Evolutionary conservation across 1,284 basidiomycete species (phyloP), one percentile per base, ranked within the genome.

Genomic region (Neonothopanus nambi): DNA sequence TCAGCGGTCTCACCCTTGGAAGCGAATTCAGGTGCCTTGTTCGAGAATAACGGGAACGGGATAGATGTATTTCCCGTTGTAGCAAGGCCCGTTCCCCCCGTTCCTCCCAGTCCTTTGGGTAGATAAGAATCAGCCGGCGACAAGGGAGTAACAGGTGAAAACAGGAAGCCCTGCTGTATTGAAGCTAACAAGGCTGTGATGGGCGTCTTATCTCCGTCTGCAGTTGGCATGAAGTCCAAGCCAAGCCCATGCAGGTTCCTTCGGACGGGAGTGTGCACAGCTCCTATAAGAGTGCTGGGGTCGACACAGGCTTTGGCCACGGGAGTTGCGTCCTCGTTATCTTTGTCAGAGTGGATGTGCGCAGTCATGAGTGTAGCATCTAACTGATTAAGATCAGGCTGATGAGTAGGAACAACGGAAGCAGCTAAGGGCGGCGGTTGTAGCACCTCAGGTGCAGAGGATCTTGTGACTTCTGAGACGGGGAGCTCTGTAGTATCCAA

Each of bases 131-230:
- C 72, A 15, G 80, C 77, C 18, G 82, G 83, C 3, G 83, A 84
- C 33, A 85, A 69, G 3, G 82, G 82, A 2, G 78, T 77, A 23
- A 72, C 72, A 17, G 84, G 84, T 6, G 84, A 83, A 59, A 80
- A 79, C 26, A 85, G 65, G 66, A 89, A 90, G 13, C 85, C 87
- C 21, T 74, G 78, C 60, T 89, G 78, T 55, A 89, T 90, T 3
- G 84, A 85, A 30, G 77, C 75, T 36, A 90, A 72, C 36, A 89
- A 74, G 6, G 79, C 73, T 2, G 87, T 87, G 49, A 89, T 89
- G 1, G 87, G 87, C 24, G 87, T 89, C 58, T 78, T 72, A 26
- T 48, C 35, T 35, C 33, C 49, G 17, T 30, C 28, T 18, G 37
- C 24, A 7, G 37, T 21, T 3, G 21, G 2, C 11, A 5, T 48